Conservation (phyloP, 176 grass and related monocot genomes). For the Eleusine indica region DNA sequence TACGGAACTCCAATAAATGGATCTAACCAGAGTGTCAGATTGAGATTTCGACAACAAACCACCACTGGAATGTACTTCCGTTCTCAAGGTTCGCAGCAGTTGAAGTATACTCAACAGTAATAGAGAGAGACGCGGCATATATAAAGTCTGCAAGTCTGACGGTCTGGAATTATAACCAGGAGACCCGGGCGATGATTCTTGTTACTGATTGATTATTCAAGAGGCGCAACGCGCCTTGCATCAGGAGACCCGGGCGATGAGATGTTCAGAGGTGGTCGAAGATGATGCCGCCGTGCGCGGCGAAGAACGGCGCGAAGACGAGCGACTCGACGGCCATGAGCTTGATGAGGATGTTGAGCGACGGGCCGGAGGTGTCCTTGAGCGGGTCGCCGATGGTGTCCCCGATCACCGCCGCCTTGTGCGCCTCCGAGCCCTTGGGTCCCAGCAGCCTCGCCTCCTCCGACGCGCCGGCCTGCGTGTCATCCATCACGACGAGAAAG, state of each 20-base stretch:
- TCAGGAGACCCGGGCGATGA: too few relatives aligned
- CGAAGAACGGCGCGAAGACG: conserved; percentile 92
- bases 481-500: neutral
- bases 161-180: neutral
- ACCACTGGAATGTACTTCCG: neutral
- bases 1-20: too few relatives aligned
- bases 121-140: neutral
- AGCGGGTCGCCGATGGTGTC: conserved; percentile 89
- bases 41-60: neutral
- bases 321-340: conserved; percentile 94
- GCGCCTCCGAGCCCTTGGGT: conserved; percentile 78
- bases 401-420: conserved; percentile 87
- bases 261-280: conserved; percentile 53
- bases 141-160: neutral
- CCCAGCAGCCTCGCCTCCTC: conserved; percentile 77
- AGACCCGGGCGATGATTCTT: neutral
- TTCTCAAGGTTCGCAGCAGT: too few relatives aligned
- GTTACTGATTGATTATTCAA: neutral
- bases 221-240: neutral
- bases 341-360: conserved; percentile 89
- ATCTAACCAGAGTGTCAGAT: too few relatives aligned
- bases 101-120: neutral
- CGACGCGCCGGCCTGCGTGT: conserved; percentile 66
- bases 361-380: conserved; percentile 93
- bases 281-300: conserved; percentile 68